phyloP scores from a whole-genome alignment of 345 rosid species.

The Populus alba region DNA sequence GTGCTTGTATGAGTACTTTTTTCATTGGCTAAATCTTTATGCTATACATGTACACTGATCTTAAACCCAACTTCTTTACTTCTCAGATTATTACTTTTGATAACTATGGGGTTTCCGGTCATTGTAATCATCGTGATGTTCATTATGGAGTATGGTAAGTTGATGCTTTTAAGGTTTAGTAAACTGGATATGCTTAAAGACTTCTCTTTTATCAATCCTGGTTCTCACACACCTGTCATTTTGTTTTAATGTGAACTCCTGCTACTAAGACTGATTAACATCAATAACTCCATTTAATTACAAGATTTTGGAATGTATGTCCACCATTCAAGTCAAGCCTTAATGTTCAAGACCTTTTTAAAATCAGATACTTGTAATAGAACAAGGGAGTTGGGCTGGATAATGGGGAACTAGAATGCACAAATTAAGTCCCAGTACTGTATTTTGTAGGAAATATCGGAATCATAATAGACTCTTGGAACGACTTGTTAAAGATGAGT shows the following conservation, averaged over 20 bases:
- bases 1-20: not conserved
- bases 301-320: not conserved
- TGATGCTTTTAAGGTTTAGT: not conserved
- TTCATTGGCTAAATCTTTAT: not conserved
- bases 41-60: not conserved
- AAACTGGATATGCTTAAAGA: not conserved
- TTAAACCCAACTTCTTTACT: conserved; percentile 2
- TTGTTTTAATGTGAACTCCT: not conserved
- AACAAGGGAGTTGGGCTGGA: no score
- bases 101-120: conserved; percentile 75
- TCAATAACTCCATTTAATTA: not conserved
- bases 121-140: conserved; percentile 74
- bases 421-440: no score
- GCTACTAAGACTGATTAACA: not conserved
- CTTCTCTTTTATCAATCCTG: not conserved
- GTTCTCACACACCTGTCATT: not conserved
- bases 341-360: not conserved
- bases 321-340: not conserved
- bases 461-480: no score
- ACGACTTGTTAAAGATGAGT: no score
- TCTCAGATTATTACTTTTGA: conserved; percentile 77
- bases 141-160: conserved; percentile 65
- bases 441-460: no score
- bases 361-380: not conserved
- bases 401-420: no score